Percentiles rank a stretch among this genome's conserved stretches.
These are phyloP conservation scores for Amborella trichopoda DNA, from an alignment of 164 flowering plant genomes.

Conservation along the genomic window DNA sequence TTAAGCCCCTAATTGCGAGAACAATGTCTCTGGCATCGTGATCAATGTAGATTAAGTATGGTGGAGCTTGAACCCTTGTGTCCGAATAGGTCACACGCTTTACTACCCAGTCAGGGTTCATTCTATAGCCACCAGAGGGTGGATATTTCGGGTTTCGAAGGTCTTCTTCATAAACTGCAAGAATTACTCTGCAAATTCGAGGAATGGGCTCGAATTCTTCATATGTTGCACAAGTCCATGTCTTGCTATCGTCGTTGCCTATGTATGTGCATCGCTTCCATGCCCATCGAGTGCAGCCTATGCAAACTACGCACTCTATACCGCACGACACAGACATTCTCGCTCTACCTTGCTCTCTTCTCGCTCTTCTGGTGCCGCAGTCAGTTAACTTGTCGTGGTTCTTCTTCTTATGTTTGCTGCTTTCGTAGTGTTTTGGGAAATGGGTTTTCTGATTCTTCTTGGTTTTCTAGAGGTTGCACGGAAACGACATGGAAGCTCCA, in stretches of 20 bases:
- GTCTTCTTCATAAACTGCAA: constrained; percentile 78
- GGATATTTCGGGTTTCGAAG: constrained; percentile 39
- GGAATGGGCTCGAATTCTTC: constrained; percentile 76
- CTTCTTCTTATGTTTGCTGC: too few species aligned
- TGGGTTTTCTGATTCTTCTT: too few species aligned
- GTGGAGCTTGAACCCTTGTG: constrained; percentile 59
- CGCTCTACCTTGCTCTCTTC: too few species aligned
- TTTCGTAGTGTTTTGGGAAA: too few species aligned
- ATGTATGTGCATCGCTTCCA: constrained; percentile 83
- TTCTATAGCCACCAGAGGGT: constrained; percentile 42
- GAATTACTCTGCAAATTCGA: constrained; percentile 57
- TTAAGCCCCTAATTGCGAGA: constrained; percentile 74
- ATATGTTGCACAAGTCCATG: constrained; percentile 60
- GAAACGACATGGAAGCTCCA: too few species aligned
- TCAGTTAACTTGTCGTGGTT: too few species aligned
- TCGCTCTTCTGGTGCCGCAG: too few species aligned
- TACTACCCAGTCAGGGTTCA: constrained; percentile 54
- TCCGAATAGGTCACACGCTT: constrained; percentile 60
- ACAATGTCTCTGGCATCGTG: constrained; percentile 52
- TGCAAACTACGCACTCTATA: constrained; percentile 44
- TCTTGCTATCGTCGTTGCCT: constrained; percentile 61
- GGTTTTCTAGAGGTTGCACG: too few species aligned
- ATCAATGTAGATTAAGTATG: constrained; percentile 74
- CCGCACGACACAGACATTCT: constrained; percentile 77
- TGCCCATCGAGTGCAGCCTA: constrained; percentile 68